Base-by-base conservation (phyloP, 148 eudicot species). In the Nepenthes mirabilis region DNA sequence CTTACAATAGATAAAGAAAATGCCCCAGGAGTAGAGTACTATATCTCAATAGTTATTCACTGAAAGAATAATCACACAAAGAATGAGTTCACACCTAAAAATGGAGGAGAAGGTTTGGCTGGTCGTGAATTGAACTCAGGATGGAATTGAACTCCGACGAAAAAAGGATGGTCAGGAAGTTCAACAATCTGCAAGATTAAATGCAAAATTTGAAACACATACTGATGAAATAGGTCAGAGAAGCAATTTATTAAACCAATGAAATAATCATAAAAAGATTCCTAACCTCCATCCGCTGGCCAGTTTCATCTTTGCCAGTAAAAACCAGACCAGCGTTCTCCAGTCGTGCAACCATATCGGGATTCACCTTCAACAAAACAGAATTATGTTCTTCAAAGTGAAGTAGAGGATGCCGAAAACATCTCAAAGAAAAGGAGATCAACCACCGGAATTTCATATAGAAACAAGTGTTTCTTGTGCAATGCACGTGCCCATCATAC, bases 41-140 rank as follows among this genome's bases (percentile, higher is more conserved):
- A 23, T 23, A 23, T 23, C 0, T 23, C 23, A 23, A 23, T 40
- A 40, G 8, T 40, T 40, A 40, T 8, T 1, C 45, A 40, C 45
- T 11, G 11, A 5, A 55, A 14, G n/a, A 14, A 43, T 12, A 36
- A 56, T 61, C 34, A 37, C 23, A 14, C 14, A 8, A 43, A 40
- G 45, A 40, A 8, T 8, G 8, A 40, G 4, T 40, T 40, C 45
- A 40, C 8, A 93, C 99, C 99, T 74, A 81, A 69, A 76, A 89
- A 93, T 47, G 86, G 75, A 59, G 97, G 80, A 65, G 99, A 89
- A 37, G 99, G 99, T 61, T 80, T 86, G 61, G 87, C 95, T 11
- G 99, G 99, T 61, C 99, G 80, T 43, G 99, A 89, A 59, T 81
- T 93, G 63, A 82, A 93, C 79, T 93, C 99, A 0, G 99, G 99